Evolutionary conservation across 345 rosid genomes (phyloP).

Genomic region (Eutrema heterophyllum): DNA sequence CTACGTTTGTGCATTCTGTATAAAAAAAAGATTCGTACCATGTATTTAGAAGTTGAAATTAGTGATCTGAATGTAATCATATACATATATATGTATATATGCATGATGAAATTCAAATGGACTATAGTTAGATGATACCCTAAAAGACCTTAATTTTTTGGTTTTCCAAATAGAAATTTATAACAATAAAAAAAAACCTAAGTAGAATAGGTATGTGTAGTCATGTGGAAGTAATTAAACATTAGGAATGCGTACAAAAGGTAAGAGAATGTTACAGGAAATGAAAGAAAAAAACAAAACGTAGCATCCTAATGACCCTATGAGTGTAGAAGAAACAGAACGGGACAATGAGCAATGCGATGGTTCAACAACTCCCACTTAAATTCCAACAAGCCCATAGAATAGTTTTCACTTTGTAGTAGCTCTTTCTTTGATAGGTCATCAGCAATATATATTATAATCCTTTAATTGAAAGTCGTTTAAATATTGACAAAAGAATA

Average conservation of each 20-base stretch:
- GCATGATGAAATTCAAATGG: neutral
- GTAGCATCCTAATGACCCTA: constrained; percentile 25
- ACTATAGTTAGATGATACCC: no score
- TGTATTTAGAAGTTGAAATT: neutral
- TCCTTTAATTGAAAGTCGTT: constrained; percentile 30
- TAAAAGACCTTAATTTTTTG: no score
- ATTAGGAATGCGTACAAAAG: neutral
- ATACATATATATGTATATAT: neutral
- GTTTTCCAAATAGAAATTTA: neutral
- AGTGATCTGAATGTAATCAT: neutral
- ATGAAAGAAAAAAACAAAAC: constrained; percentile 1
- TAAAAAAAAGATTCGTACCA: neutral
- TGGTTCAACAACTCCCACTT: constrained; percentile 80
- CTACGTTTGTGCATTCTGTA: neutral
- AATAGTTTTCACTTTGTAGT: constrained; percentile 21
- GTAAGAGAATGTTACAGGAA: constrained; percentile 7
- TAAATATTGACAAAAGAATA: constrained; percentile 13
- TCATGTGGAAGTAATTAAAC: neutral
- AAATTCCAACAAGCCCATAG: constrained; percentile 55
- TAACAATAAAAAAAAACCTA: neutral
- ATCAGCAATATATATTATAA: constrained; percentile 26
- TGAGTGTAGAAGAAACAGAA: constrained; percentile 12
- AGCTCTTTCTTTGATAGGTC: constrained; percentile 18
- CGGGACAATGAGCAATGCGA: constrained; percentile 33
- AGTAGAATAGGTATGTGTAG: neutral